These are phyloP conservation scores for Fusarium luffae DNA, from an alignment of 2,329 filamentous ascomycete species.

Conservation along the genomic window DNA sequence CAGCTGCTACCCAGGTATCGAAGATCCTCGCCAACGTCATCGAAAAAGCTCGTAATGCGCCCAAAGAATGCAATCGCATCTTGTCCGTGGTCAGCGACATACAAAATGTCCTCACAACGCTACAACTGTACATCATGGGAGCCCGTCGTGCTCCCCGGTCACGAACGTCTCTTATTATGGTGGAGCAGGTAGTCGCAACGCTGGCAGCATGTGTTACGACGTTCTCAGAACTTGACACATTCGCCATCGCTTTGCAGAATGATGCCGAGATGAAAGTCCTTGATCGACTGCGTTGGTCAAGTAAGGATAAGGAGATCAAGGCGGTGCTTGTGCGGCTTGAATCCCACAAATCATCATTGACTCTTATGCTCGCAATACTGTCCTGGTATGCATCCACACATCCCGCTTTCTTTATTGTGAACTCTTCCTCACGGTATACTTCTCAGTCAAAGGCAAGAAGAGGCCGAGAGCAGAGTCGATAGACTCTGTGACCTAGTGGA, in stretches of 20 bases:
- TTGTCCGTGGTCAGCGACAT: neutral
- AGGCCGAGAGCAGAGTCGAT: conserved; percentile 16
- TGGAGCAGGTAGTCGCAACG: conserved; percentile 20
- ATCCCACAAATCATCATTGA: conserved; percentile 20
- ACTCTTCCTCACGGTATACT: neutral
- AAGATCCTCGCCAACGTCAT: conserved; percentile 16
- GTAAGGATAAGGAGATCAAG: conserved; percentile 15
- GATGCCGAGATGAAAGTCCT: neutral
- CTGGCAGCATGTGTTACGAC: conserved; percentile 15
- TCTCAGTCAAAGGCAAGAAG: conserved; percentile 12
- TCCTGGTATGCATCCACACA: neutral
- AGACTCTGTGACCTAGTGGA: conserved; percentile 12
- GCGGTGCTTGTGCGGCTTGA: conserved; percentile 8
- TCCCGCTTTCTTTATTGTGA: neutral
- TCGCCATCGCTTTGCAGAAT: neutral
- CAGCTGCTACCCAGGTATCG: conserved; percentile 10
- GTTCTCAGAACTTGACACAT: conserved; percentile 4
- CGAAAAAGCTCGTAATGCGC: conserved; percentile 14
- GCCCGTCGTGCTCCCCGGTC: neutral
- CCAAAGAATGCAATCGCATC: neutral
- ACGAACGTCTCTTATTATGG: conserved; percentile 20
- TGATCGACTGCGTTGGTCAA: conserved; percentile 3
- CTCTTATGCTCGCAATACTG: conserved; percentile 16
- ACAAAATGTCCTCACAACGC: neutral
- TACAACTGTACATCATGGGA: conserved; percentile 1